phyloP scores from a whole-genome alignment of 2,329 filamentous ascomycete genomes.

The Pseudomassariella vexata region DNA sequence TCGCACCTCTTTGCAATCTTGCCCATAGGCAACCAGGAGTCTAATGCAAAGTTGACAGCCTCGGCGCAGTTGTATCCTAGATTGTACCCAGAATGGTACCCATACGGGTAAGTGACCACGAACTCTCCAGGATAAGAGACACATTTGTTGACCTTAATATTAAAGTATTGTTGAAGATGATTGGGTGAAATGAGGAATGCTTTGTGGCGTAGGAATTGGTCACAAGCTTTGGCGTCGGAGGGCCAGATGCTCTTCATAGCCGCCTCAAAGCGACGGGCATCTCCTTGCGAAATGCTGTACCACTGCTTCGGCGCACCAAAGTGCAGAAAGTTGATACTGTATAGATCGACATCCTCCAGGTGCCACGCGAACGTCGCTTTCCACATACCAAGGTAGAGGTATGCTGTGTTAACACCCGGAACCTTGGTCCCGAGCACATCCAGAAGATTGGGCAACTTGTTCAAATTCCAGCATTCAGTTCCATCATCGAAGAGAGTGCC shows the following conservation, averaged over 20 bases:
- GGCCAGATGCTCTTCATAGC: conserved; percentile 97
- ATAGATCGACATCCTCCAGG: conserved; percentile 94
- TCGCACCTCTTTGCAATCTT: conserved; percentile 95
- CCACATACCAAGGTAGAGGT: conserved; percentile 98
- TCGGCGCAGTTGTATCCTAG: conserved; percentile 98
- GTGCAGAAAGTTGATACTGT: conserved; percentile 99
- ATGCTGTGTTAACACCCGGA: conserved; percentile 95
- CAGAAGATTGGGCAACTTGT: conserved; percentile 86
- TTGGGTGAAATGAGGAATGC: conserved; percentile 93
- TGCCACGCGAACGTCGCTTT: conserved; percentile 99
- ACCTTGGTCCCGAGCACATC: conserved; percentile 94
- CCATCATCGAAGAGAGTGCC: conserved; percentile 89
- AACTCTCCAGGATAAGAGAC: conserved; percentile 97
- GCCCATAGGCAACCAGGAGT: conserved; percentile 91
- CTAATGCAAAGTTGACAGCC: conserved; percentile 95
- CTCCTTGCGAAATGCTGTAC: conserved; percentile 97
- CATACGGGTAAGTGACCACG: conserved; percentile 96
- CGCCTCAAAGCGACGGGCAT: conserved; percentile 85
- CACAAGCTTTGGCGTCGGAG: conserved; percentile 88
- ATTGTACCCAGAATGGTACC: conserved; percentile 97
- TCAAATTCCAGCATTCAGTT: conserved; percentile 85
- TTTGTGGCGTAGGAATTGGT: conserved; percentile 95
- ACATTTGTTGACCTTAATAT: conserved; percentile 92
- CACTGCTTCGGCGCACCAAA: conserved; percentile 98
- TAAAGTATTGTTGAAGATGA: conserved; percentile 78